Percentiles rank a stretch among this genome's conserved stretches.
These are phyloP conservation scores for Bryum argenteum DNA, from an alignment of 225 moss, liverwort and hornwort genomes.

Conservation along the genomic window DNA sequence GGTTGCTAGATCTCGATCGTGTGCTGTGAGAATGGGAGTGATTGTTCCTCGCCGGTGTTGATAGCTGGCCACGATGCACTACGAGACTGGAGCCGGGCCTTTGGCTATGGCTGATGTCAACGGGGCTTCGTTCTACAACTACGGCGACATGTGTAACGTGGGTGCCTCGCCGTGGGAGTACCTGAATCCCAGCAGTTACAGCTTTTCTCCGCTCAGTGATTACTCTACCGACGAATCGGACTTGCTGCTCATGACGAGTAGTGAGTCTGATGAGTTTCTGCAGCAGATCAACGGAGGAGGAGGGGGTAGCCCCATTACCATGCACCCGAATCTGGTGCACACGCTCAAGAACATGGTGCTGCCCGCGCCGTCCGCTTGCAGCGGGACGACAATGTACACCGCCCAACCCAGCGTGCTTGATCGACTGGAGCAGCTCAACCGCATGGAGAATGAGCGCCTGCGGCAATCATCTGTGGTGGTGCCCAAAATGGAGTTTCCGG, in stretches of 20 bases:
- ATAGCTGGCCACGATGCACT: too few relatives aligned
- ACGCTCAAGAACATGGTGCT: slow-evolving; percentile 64
- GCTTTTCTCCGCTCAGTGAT: slow-evolving; percentile 27
- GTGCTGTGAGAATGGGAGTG: slow-evolving; percentile 34
- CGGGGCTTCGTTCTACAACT: slow-evolving; percentile 21
- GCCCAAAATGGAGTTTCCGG: slow-evolving; percentile 26
- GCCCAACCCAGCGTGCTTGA: slow-evolving; percentile 27
- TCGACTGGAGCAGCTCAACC: slow-evolving; percentile 29
- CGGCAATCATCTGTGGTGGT: not conserved
- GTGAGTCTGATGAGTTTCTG: slow-evolving; percentile 35
- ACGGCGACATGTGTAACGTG: slow-evolving; percentile 3
- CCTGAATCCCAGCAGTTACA: slow-evolving; percentile 5
- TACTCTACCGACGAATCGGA: slow-evolving; percentile 30
- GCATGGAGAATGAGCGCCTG: not conserved
- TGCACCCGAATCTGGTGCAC: slow-evolving; percentile 82
- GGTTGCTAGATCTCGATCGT: too few relatives aligned
- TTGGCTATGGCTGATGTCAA: slow-evolving; percentile 2
- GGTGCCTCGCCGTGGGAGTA: slow-evolving; percentile 24
- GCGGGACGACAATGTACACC: slow-evolving; percentile 12
- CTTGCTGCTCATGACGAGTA: slow-evolving; percentile 19
- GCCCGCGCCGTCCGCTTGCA: slow-evolving; percentile 7
- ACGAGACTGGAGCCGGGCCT: slow-evolving; percentile 8
- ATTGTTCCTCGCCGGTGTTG: too few relatives aligned
- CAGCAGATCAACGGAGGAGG: slow-evolving; percentile 26
- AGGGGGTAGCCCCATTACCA: slow-evolving; percentile 46